phyloP scores from a whole-genome alignment of 2,329 filamentous ascomycete species.

The Clarireedia hainanense region DNA sequence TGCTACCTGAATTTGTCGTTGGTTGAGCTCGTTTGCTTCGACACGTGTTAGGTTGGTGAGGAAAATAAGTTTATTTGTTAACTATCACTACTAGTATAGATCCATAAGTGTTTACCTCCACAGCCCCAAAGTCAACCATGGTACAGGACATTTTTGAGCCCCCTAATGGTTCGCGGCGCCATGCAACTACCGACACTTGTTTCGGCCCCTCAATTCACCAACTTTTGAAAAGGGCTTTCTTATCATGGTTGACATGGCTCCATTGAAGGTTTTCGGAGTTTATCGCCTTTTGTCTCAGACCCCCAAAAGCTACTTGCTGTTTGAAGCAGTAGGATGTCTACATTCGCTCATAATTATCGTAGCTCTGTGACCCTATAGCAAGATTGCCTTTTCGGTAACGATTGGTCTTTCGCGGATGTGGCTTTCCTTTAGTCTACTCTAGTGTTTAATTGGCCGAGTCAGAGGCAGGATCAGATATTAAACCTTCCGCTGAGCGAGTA shows the following conservation, averaged over 20 bases:
- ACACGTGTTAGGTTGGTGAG: not conserved
- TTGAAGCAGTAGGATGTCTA: not conserved
- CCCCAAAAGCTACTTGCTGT: conserved; percentile 1
- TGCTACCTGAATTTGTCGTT: not conserved
- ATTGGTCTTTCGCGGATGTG: not conserved
- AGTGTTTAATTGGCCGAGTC: conserved; percentile 3
- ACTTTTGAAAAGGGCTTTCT: conserved; percentile 4
- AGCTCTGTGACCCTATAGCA: not conserved
- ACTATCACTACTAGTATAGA: not conserved
- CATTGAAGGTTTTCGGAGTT: conserved; percentile 4
- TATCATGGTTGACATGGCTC: conserved; percentile 2
- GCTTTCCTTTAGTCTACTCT: not conserved
- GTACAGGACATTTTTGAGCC: not conserved
- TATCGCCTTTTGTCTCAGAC: conserved; percentile 10
- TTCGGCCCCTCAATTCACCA: not conserved
- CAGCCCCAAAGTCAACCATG: not conserved
- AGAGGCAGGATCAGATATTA: not conserved
- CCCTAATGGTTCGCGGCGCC: not conserved
- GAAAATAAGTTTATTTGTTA: not conserved
- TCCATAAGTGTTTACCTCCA: not conserved
- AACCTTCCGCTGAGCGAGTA: not conserved
- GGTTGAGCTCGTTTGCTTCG: not conserved
- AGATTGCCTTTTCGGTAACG: too few species aligned
- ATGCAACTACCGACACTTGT: not conserved
- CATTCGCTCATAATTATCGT: not conserved